Percentiles rank a stretch among this genome's conserved stretches.
Conservation (phyloP, 139 green algal species). For the Picochlorum sp. region DNA sequence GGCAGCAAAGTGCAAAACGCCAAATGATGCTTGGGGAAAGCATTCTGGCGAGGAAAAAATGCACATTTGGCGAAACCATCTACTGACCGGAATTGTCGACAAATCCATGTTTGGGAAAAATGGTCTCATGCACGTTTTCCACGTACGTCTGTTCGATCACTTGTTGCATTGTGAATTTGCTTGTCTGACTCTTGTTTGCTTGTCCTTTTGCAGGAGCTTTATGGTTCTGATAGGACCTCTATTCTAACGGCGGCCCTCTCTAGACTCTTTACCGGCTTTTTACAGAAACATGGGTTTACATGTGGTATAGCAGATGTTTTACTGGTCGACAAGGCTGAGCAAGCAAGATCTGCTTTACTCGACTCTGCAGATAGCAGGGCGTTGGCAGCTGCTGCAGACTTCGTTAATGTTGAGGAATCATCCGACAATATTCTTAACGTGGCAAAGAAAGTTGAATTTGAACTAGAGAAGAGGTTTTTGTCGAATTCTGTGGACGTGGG, state of each 20-base stretch:
- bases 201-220: slow-evolving; percentile 69
- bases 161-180: background rate
- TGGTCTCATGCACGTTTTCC: slow-evolving; percentile 86
- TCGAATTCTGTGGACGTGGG: slow-evolving; percentile 45
- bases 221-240: slow-evolving; percentile 70
- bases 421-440: slow-evolving; percentile 10
- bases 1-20: slow-evolving; percentile 55
- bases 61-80: slow-evolving; percentile 56
- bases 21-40: slow-evolving; percentile 71
- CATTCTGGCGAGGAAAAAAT: slow-evolving; percentile 50
- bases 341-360: slow-evolving; percentile 40
- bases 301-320: slow-evolving; percentile 91
- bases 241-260: slow-evolving; percentile 68
- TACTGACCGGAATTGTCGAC: slow-evolving; percentile 83
- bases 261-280: slow-evolving; percentile 81
- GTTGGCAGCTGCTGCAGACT: slow-evolving; percentile 46
- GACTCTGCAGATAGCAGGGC: slow-evolving; percentile 45
- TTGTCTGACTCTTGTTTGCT: background rate
- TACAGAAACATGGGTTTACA: slow-evolving; percentile 87
- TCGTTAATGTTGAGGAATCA: slow-evolving; percentile 15
- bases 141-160: slow-evolving; percentile 12
- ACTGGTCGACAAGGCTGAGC: slow-evolving; percentile 52
- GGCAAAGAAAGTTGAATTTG: slow-evolving; percentile 9
- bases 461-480: slow-evolving; percentile 50
- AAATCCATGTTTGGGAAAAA: slow-evolving; percentile 91